Percentiles rank a stretch among this genome's conserved stretches.
Evolutionary conservation across 2,329 filamentous ascomycete genomes (phyloP).

Genomic region (Fusarium siculi): DNA sequence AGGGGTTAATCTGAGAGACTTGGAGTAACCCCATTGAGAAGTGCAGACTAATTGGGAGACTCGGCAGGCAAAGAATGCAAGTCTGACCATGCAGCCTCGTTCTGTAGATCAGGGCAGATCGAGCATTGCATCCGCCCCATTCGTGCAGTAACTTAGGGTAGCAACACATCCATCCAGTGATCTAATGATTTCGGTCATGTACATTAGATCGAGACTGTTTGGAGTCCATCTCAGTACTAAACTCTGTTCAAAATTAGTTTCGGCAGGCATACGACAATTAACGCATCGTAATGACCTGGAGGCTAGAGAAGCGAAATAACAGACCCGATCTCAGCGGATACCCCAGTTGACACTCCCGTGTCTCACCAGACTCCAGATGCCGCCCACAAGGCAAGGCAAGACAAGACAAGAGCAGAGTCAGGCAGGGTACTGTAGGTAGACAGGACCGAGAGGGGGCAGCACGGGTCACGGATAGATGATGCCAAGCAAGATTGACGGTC

Average conservation of each 20-base stretch:
- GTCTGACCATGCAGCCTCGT: slow-evolving; percentile 30
- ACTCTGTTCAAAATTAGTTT: not conserved
- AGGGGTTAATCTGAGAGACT: not conserved
- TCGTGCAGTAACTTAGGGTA: slow-evolving; percentile 5
- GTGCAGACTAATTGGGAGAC: not conserved
- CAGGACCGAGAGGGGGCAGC: not conserved
- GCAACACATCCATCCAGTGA: slow-evolving; percentile 5
- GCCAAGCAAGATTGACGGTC: slow-evolving; percentile 6
- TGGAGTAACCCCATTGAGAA: not conserved
- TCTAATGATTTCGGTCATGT: not conserved
- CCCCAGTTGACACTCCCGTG: slow-evolving; percentile 47
- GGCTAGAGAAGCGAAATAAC: slow-evolving; percentile 1
- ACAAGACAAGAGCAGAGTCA: slow-evolving; percentile 6
- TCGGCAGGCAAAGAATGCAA: slow-evolving; percentile 24
- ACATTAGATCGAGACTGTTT: not conserved
- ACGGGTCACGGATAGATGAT: slow-evolving; percentile 2
- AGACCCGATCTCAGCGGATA: slow-evolving; percentile 36
- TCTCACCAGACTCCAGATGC: slow-evolving; percentile 40
- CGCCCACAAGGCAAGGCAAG: slow-evolving; percentile 39
- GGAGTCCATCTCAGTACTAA: not conserved
- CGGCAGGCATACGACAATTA: not conserved
- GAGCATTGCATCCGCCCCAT: slow-evolving; percentile 25
- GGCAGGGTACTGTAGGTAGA: not conserved
- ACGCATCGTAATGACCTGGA: not conserved
- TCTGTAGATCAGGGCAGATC: slow-evolving; percentile 30